Base-by-base conservation (phyloP, 805 yeast genomes). In the Blastobotrys peoriensis region DNA sequence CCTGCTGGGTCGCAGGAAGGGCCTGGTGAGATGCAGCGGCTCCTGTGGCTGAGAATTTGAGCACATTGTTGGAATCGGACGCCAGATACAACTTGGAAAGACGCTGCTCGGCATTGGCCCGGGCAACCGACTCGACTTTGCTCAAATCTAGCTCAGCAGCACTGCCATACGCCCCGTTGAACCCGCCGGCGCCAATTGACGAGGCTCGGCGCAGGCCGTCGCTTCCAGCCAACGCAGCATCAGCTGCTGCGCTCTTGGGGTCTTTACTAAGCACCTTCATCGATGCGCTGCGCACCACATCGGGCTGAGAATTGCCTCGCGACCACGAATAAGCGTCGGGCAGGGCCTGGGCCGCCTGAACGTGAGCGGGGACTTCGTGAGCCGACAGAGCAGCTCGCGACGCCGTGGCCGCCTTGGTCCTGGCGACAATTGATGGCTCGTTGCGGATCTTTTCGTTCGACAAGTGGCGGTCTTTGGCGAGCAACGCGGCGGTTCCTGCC, bases 401-500 rank as follows among this genome's bases (percentile, higher is more conserved):
- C 18, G 67, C 65, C n/a, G 38, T 36, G n/a, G 36, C 37, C 13
- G 22, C 43, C 13, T 25, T 25, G 30, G 30, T 25, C 46, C 45
- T 25, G 30, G 30, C 30, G 13, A 25, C 30, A 25, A 8, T 8
- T 13, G 30, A 25, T 8, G 30, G 30, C 20, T 25, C 42, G 13
- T 33, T 34, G 21, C 20, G 37, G 21, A 30, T 41, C 42, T 39
- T 36, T 16, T 41, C 44, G 38, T 36, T 43, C 41, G 28, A 33
- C 45, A 20, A 8, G 20, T 33, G 39, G 23, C 47, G 38, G 16
- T 30, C 47, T 44, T 56, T 55, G 39, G 63, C 63, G 34, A 62
- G 62, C 42, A 74, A 71, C 0, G 83, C 76, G 13, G 83, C 82
- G 20, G 75, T 63, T 23, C 81, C 83, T 22, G 81, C 81, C 8